Conservation (phyloP, 2,329 filamentous ascomycete genomes). For the Phyllosticta citriasiana region DNA sequence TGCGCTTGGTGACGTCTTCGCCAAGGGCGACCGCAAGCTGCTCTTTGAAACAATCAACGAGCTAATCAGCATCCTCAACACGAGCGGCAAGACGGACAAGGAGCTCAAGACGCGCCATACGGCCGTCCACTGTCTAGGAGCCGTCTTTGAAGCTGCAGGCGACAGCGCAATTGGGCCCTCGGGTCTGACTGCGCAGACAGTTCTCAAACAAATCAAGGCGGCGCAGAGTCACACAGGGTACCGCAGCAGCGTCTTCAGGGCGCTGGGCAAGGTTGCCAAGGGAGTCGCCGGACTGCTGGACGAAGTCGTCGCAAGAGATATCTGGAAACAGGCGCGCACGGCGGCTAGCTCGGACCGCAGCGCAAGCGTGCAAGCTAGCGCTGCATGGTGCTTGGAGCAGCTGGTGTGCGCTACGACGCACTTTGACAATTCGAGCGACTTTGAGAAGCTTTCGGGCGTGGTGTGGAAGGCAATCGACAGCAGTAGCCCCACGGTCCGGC, state of each 20-base stretch:
- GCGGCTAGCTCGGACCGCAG: conserved; percentile 73
- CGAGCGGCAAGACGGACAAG: conserved; percentile 61
- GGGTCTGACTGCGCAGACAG: conserved; percentile 57
- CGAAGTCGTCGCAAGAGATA: conserved; percentile 73
- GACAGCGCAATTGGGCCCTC: conserved; percentile 85
- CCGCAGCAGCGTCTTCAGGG: conserved; percentile 65
- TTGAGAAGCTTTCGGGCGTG: conserved; percentile 73
- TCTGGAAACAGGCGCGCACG: conserved; percentile 84
- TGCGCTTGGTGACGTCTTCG: conserved; percentile 74
- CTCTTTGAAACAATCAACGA: conserved; percentile 94
- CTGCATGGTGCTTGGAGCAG: conserved; percentile 68
- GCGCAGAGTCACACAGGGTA: conserved; percentile 73
- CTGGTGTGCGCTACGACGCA: conserved; percentile 64
- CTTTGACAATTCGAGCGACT: conserved; percentile 82
- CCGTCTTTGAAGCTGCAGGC: conserved; percentile 83
- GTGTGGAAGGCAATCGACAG: conserved; percentile 85
- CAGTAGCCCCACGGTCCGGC: conserved; percentile 61
- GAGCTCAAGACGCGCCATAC: conserved; percentile 77
- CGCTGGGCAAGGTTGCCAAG: conserved; percentile 63
- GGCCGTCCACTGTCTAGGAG: conserved; percentile 75
- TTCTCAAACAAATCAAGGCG: conserved; percentile 71
- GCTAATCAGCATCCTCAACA: conserved; percentile 60
- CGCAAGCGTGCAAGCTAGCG: conserved; percentile 64
- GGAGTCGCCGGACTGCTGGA: conserved; percentile 73
- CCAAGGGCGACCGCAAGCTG: conserved; percentile 77